Base-by-base conservation (phyloP, 176 grass and related monocot species). In the Aegilops sharonensis region DNA sequence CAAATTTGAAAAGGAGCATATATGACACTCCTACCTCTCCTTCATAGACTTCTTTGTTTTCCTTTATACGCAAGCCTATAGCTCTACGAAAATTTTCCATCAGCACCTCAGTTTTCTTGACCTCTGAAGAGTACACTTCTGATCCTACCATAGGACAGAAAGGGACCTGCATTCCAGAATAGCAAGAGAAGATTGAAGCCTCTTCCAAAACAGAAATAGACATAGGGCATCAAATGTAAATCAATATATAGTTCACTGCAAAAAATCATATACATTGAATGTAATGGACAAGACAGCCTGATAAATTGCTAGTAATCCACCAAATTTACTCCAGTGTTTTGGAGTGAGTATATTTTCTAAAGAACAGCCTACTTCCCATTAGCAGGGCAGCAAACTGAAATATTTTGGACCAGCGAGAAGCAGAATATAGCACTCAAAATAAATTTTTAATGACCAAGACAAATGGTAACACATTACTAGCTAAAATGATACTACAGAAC, bases 61-160 rank as follows among this genome's bases (percentile, higher is more conserved):
- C 97, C 74, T 99, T 99, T 86, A 98, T 95, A 88, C 94, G 92
- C 85, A 98, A 79, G n/a, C 94, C 92, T 82, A 98, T 98, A 89
- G 93, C 79, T 88, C 94, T 89, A 88, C 94, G 83, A 20, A 92
- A 99, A 92, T 96, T 89, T 75, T 99, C 97, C 94, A 92, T 96
- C 39, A 99, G 85, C 84, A 99, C 92, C 83, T 94, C 94, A 69
- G 97, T 99, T 87, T 99, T 99, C 78, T 99, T 99, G 30, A 99
- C 97, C 90, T 99, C 97, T 60, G 94, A 87, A 42, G 97, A 99
- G 67, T 99, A 96, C n/a, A 99, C 97, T 81, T 99, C 97, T 23
- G 97, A 99, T 86, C 97, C 97, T 78, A 99, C 97, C 97, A 99
- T 99, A 54, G 97, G 94, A 72, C 97, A 99, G 85, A 99, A 99